These are phyloP conservation scores for Thinopyrum elongatum DNA, from an alignment of 176 grass and related monocot genomes.

Conservation along the genomic window DNA sequence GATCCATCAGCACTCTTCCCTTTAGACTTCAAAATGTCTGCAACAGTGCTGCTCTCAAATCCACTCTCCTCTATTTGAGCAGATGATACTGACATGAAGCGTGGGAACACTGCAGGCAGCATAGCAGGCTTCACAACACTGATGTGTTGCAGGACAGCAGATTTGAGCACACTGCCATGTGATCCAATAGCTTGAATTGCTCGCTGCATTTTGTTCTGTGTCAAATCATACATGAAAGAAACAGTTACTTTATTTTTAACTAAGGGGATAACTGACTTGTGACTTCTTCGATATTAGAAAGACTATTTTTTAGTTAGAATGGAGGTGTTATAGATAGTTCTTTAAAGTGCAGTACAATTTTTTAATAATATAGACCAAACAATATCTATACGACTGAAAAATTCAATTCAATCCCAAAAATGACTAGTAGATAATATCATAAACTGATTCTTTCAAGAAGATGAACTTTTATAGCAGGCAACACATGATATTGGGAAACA, in stretches of 20 bases:
- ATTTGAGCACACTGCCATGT: slow-evolving; percentile 57
- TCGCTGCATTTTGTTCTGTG: slow-evolving; percentile 74
- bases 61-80: slow-evolving; percentile 71
- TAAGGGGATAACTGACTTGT: neutral
- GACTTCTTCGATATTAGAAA: neutral
- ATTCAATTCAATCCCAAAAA: neutral
- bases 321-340: neutral
- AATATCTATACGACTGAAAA: neutral
- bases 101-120: slow-evolving; percentile 51
- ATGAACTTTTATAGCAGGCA: neutral
- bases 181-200: slow-evolving; percentile 60
- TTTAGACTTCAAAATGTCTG: slow-evolving; percentile 79
- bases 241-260: slow-evolving; percentile 26
- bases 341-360: neutral
- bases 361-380: neutral
- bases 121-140: slow-evolving; percentile 41
- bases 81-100: slow-evolving; percentile 64
- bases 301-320: neutral
- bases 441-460: slow-evolving; percentile 5
- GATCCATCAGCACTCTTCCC: slow-evolving; percentile 96
- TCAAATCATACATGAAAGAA: slow-evolving; percentile 24
- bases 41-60: slow-evolving; percentile 84
- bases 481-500: neutral
- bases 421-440: neutral
- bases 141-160: slow-evolving; percentile 55